These are phyloP conservation scores for Agrocybe chaxingu DNA, from an alignment of 768 basidiomycete genomes.

Conservation along the genomic window DNA sequence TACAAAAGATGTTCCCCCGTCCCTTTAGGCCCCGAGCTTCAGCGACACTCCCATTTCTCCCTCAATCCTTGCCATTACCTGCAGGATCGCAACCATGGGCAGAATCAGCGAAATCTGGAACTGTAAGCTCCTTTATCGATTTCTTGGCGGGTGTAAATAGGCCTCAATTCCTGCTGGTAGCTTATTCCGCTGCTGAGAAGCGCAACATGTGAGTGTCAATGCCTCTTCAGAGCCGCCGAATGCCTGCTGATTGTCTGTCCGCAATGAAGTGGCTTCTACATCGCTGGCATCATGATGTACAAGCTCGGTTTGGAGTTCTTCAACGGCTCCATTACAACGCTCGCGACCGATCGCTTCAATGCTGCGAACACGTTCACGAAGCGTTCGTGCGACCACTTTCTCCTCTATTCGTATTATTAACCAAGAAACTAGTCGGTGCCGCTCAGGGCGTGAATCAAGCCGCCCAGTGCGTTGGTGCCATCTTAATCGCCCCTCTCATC, in stretches of 20 bases:
- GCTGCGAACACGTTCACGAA: constrained; percentile 23
- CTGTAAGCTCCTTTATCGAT: constrained; percentile 10
- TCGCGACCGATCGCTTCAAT: constrained; percentile 30
- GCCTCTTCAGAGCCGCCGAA: background rate
- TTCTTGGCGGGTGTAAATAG: background rate
- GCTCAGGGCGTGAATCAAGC: constrained; percentile 30
- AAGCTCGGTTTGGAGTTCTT: constrained; percentile 32
- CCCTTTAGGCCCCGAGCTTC: background rate
- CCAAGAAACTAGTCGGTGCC: constrained; percentile 20
- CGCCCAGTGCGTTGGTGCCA: constrained; percentile 31
- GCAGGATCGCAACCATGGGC: constrained; percentile 6
- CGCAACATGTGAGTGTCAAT: constrained; percentile 24
- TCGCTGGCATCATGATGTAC: constrained; percentile 29
- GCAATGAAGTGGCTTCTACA: constrained; percentile 20
- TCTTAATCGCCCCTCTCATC: constrained; percentile 29
- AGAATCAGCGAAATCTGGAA: constrained; percentile 19
- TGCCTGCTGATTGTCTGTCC: background rate
- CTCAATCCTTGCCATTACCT: background rate
- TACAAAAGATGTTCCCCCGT: constrained; percentile 1
- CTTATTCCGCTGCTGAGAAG: constrained; percentile 23
- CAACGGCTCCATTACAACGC: constrained; percentile 30
- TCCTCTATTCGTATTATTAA: background rate
- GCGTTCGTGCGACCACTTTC: constrained; percentile 9
- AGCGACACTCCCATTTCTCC: background rate
- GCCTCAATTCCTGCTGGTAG: constrained; percentile 9